Evolutionary conservation across 805 yeast genomes (phyloP), one percentile per base, ranked within the genome.

Genomic region (Candida nitratophila): DNA sequence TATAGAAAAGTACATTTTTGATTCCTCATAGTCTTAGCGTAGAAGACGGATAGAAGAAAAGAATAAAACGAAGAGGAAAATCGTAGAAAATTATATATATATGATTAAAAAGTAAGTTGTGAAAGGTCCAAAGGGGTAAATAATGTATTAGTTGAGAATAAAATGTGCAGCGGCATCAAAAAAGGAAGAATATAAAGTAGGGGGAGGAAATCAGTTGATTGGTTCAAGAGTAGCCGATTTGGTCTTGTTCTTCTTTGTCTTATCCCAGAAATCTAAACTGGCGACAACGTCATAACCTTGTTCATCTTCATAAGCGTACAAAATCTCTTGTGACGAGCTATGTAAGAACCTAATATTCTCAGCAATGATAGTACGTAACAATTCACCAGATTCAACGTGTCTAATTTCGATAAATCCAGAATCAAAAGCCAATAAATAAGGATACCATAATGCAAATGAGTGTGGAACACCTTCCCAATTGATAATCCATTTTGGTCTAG

Each of bases 401-500:
- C 99, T 75, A 39, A 93, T 85, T 66, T 93, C 99, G 60, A 93
- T 87, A 55, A 93, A 89, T 46, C 79, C 83, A 17, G 82, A 77
- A 59, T 91, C 98, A 66, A 93, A 93, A 5, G 96, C 93, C 41
- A 93, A 67, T 44, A 93, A 70, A 59, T 89, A 91, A 3, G 99
- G 99, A 66, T 90, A 91, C 76, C 95, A 88, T 39, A 93, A 72
- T 16, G 97, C 95, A 62, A 93, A 88, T 48, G 83, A 80, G 57
- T 85, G 93, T 6, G 99, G 98, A 42, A 81, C 77, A 32, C 98
- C 97, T 66, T 93, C 98, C 99, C 99, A 93, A 59, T 85, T 81
- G 42, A 93, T 83, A 51, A 90, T 84, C 90, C 96, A 90, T 42
- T 87, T 91, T 37, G 93, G 87, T 50, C 90, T 79, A 17, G 95